A percentile compares a stretch with the other conserved stretches of the same genome.
Conservation (phyloP, 2,329 filamentous ascomycete genomes). For the Tolypocladium cylindrosporum region DNA sequence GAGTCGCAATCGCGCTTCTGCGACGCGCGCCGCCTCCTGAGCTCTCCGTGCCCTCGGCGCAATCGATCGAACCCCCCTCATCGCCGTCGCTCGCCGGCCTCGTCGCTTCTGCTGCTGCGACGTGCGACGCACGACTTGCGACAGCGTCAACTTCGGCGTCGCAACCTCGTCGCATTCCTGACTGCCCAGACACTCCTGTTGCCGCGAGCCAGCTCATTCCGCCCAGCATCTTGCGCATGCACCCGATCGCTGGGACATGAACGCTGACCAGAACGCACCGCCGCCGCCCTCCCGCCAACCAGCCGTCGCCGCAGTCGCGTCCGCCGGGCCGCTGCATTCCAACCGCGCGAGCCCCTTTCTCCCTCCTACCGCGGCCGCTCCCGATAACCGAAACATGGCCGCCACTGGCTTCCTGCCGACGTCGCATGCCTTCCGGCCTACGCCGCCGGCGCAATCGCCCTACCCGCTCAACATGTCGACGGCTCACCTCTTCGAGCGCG, state of each 20-base stretch:
- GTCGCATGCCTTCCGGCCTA: conserved; percentile 27
- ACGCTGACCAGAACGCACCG: conserved; percentile 9
- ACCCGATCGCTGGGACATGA: conserved; percentile 19
- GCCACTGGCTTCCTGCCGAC: conserved; percentile 31
- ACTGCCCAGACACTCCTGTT: not conserved
- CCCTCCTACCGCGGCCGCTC: conserved; percentile 16
- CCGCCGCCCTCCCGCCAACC: conserved; percentile 8
- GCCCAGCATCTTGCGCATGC: conserved; percentile 11
- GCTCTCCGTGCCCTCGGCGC: not conserved
- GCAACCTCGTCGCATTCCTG: conserved; percentile 2
- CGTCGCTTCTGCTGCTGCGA: not conserved
- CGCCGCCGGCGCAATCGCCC: conserved; percentile 18
- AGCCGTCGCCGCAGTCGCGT: conserved; percentile 15
- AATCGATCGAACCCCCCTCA: not conserved
- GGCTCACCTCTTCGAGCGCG: conserved; percentile 26
- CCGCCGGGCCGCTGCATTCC: conserved; percentile 12
- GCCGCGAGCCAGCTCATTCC: not conserved
- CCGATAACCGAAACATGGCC: conserved; percentile 28
- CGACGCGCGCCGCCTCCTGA: not conserved
- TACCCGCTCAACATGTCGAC: conserved; percentile 22
- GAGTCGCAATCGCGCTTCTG: not conserved
- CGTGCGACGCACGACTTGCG: conserved; percentile 1
- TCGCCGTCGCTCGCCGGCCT: not conserved
- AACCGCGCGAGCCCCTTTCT: conserved; percentile 23
- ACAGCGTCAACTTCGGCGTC: not conserved